These are phyloP conservation scores for Aureobasidium sp. DNA, from an alignment of 2,329 filamentous ascomycete species.

Conservation along the genomic window DNA sequence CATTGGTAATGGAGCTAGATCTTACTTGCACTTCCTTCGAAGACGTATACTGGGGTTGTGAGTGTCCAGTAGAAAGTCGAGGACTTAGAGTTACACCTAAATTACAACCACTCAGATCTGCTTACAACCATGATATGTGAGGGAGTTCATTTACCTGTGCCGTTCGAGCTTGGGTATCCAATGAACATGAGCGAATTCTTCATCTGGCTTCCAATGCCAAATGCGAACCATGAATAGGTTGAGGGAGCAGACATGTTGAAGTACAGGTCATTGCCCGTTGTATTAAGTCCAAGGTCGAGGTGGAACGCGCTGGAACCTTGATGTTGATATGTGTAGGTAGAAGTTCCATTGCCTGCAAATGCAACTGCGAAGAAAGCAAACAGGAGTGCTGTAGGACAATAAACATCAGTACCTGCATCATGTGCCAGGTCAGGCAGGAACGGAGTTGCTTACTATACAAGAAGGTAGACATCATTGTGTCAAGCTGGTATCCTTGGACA, in stretches of 20 bases:
- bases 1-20: slow-evolving; percentile 22
- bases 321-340: not conserved
- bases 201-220: slow-evolving; percentile 40
- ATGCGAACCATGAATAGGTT: slow-evolving; percentile 38
- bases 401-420: not conserved
- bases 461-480: not conserved
- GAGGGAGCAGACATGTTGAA: slow-evolving; percentile 28
- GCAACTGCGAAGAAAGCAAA: not conserved
- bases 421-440: not conserved
- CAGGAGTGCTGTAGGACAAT: not conserved
- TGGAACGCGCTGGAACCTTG: not conserved
- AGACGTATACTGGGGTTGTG: slow-evolving; percentile 31
- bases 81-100: slow-evolving; percentile 33
- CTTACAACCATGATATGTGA: not conserved
- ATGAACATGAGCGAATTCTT: slow-evolving; percentile 39
- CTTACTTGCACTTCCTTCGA: slow-evolving; percentile 27
- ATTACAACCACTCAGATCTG: slow-evolving; percentile 8
- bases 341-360: slow-evolving; percentile 1
- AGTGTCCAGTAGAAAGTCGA: slow-evolving; percentile 29
- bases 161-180: slow-evolving; percentile 32
- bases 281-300: not conserved
- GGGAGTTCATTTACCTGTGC: slow-evolving; percentile 27
- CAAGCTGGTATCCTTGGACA: not conserved
- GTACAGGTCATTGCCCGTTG: slow-evolving; percentile 21
- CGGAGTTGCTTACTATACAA: not conserved